phyloP scores from a whole-genome alignment of 177 flowering plant species.

The Vitis hybrid region DNA sequence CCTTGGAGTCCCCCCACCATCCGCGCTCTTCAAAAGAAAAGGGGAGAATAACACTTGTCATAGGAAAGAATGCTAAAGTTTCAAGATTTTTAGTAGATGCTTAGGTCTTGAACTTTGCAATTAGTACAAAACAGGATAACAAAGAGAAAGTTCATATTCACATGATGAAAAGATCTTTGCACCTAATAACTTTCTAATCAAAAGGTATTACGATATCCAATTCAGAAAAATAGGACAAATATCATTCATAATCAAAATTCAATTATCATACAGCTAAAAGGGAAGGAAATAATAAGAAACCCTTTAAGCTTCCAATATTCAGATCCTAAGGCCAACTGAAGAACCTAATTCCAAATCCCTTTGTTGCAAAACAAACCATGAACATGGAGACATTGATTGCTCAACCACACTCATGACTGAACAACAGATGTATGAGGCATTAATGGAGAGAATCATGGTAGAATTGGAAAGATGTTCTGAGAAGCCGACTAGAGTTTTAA shows the following conservation, averaged over 20 bases:
- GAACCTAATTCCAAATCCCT: background rate
- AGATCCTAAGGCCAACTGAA: background rate
- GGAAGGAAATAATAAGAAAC: too few species aligned
- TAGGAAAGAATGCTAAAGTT: background rate
- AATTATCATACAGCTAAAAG: too few species aligned
- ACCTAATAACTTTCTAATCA: too few species aligned
- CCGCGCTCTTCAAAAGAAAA: constrained; percentile 46
- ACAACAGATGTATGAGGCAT: background rate
- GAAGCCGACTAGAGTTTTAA: background rate
- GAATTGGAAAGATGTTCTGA: background rate
- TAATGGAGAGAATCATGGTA: background rate
- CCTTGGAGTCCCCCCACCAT: constrained; percentile 55
- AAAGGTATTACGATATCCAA: too few species aligned
- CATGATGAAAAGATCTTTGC: too few species aligned
- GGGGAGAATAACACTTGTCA: background rate
- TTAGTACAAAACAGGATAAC: background rate
- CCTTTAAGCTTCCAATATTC: background rate
- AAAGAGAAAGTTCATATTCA: background rate
- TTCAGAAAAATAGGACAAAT: too few species aligned
- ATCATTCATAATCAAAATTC: too few species aligned
- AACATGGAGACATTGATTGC: background rate
- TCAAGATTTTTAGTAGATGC: background rate
- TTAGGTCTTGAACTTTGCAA: background rate
- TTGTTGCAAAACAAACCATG: background rate
- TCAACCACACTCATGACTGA: background rate